These are phyloP conservation scores for Fomitopsis schrenkii DNA, from an alignment of 1,284 basidiomycete genomes.

Conservation along the genomic window DNA sequence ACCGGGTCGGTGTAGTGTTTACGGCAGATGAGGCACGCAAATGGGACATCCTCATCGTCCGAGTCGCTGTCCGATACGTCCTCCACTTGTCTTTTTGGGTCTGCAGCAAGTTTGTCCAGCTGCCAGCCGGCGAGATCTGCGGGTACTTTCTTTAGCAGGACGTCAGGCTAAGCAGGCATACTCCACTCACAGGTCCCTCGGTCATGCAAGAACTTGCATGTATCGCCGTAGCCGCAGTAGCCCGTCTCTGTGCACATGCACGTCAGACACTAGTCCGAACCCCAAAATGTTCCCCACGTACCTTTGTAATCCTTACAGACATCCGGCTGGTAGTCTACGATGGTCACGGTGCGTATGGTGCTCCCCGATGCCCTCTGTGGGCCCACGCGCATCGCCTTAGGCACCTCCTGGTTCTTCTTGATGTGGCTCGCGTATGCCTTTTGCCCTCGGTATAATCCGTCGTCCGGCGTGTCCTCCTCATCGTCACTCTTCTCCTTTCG, in stretches of 20 bases:
- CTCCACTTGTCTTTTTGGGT: constrained; percentile 55
- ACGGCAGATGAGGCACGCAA: constrained; percentile 95
- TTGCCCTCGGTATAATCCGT: constrained; percentile 88
- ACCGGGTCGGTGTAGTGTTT: constrained; percentile 94
- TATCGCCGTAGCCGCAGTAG: constrained; percentile 98
- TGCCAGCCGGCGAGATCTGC: constrained; percentile 98
- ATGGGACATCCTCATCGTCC: constrained; percentile 87
- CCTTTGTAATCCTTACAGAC: constrained; percentile 99
- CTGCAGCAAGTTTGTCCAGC: constrained; percentile 82
- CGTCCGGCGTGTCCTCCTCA: constrained; percentile 65
- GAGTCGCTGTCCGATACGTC: constrained; percentile 46
- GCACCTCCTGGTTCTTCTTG: constrained; percentile 76
- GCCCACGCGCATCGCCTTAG: constrained; percentile 87
- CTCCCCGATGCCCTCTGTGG: constrained; percentile 74
- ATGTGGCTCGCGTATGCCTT: constrained; percentile 81
- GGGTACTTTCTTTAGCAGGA: constrained; percentile 8
- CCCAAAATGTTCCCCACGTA: constrained; percentile 28
- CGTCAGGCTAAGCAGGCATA: constrained; percentile 7
- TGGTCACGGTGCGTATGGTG: constrained; percentile 93
- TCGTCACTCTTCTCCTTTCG: constrained; percentile 48
- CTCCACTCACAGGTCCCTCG: constrained; percentile 72
- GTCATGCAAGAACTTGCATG: constrained; percentile 94
- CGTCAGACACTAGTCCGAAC: constrained; percentile 14
- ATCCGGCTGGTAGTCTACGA: constrained; percentile 98
- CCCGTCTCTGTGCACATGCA: constrained; percentile 75